Percentiles rank a stretch among this genome's conserved stretches.
These are phyloP conservation scores for Lathyrus aphaca DNA, from an alignment of 306 rosid genomes.

Conservation along the genomic window DNA sequence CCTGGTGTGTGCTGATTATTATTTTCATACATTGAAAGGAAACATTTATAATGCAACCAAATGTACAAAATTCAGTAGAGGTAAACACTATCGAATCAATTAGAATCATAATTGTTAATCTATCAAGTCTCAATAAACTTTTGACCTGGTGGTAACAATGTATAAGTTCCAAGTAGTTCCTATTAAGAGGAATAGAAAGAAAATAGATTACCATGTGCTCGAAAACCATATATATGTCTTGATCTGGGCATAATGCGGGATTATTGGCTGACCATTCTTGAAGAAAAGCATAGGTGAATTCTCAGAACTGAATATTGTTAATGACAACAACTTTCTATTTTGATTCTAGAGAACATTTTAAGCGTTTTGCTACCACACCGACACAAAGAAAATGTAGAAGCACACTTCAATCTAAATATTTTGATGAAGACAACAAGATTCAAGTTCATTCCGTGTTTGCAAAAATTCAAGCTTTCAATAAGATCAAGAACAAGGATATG, in stretches of 20 bases:
- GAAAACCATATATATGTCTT: conserved; percentile 79
- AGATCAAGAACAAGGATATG: no score
- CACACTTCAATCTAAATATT: no score
- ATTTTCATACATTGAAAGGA: conserved; percentile 7
- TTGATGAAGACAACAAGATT: no score
- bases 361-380: no score
- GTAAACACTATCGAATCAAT: background rate
- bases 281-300: conserved; percentile 94
- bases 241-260: conserved; percentile 72
- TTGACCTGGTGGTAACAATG: background rate
- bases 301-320: conserved; percentile 84
- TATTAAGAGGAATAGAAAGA: conserved; percentile 19
- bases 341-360: no score
- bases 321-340: no score
- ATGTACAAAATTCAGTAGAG: conserved; percentile 17
- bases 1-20: background rate
- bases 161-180: conserved; percentile 1
- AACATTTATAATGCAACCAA: conserved; percentile 1
- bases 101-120: background rate
- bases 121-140: conserved; percentile 12
- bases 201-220: conserved; percentile 69
- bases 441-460: no score
- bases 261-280: conserved; percentile 66
- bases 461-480: no score
- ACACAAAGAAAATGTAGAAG: no score